Evolutionary conservation across 371 early-diverging fungal genomes (phyloP), one percentile per base, ranked within the genome.

Genomic region (Aphelidium insulamus): DNA sequence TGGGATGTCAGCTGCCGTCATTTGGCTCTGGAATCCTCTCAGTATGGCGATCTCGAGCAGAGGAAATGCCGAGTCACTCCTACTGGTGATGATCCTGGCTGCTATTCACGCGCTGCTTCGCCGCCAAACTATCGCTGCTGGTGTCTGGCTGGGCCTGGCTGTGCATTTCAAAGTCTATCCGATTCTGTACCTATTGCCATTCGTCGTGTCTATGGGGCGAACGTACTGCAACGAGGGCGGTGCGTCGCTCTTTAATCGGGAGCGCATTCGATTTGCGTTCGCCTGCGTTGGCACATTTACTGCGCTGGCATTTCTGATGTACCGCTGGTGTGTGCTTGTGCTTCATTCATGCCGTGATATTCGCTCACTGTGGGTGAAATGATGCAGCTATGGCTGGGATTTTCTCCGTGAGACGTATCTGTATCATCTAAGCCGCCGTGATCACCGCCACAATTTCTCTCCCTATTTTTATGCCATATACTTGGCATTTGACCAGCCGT

Each of bases 131-230:
- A 50, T 43, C 5, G 34, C 52, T 20, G 79, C 69, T 0, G 77
- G 80, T 4, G 52, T 70, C 7, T 22, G 77, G 21, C 85, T 80
- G 60, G 97, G 94, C 0, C 45, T 87, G n/a, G 59, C 85, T 4
- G 87, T 94, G 5, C 97, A 97, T 48, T 68, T 92, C 41, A 97
- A 97, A 48, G 82, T 94, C 5, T 97, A 90, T 49, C 94, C 97
- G 4, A 62, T 86, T 33, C 72, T 97, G 12, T 86, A 91, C 50
- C 76, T 80, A 0, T 41, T 81, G 0, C 79, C 90, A 0, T 38
- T 87, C 12, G 48, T 77, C 33, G 45, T 64, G 19, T 43, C n/a
- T n/a, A n/a, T n/a, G n/a, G n/a, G n/a, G n/a, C n/a, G n/a, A n/a
- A n/a, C n/a, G n/a, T n/a, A n/a, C n/a, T n/a, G n/a, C n/a, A n/a